Percentiles rank a stretch among this genome's conserved stretches.
These are phyloP conservation scores for Paramecium tetraurelia DNA, from an alignment of 73 alveolate species.

Conservation along the genomic window DNA sequence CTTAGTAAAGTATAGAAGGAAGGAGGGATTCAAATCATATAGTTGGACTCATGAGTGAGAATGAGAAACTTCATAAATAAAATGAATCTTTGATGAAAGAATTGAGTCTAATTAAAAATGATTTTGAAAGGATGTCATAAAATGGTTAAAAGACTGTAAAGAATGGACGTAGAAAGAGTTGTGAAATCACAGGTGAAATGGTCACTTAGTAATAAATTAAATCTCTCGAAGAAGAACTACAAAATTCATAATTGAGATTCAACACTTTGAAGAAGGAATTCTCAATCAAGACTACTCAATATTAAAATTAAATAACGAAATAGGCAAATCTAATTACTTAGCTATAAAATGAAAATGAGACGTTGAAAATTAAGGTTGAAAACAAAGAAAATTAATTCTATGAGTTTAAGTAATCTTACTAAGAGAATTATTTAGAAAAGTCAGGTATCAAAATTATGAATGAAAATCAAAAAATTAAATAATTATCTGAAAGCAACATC, in stretches of 20 bases:
- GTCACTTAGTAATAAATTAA: background rate
- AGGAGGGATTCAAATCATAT: background rate
- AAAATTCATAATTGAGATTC: background rate
- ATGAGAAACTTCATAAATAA: background rate
- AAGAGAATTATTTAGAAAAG: conserved; percentile 5
- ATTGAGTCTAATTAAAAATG: background rate
- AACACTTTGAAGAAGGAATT: background rate
- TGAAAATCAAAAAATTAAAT: background rate
- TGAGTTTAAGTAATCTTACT: background rate
- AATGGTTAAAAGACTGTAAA: background rate
- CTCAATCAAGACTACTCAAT: background rate
- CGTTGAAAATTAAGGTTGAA: background rate
- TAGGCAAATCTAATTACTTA: background rate
- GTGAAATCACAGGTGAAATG: background rate
- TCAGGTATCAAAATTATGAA: background rate
- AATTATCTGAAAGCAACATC: background rate
- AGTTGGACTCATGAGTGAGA: conserved; percentile 5
- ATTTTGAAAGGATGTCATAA: background rate
- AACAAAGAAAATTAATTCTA: background rate
- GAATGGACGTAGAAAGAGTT: background rate
- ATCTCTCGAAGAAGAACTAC: background rate
- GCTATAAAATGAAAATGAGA: background rate
- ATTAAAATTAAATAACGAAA: background rate
- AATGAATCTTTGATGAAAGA: conserved; percentile 15
- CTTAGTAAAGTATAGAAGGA: background rate